These are phyloP conservation scores for Hymenoscyphus fraxineus DNA, from an alignment of 2,329 filamentous ascomycete genomes.

Conservation along the genomic window DNA sequence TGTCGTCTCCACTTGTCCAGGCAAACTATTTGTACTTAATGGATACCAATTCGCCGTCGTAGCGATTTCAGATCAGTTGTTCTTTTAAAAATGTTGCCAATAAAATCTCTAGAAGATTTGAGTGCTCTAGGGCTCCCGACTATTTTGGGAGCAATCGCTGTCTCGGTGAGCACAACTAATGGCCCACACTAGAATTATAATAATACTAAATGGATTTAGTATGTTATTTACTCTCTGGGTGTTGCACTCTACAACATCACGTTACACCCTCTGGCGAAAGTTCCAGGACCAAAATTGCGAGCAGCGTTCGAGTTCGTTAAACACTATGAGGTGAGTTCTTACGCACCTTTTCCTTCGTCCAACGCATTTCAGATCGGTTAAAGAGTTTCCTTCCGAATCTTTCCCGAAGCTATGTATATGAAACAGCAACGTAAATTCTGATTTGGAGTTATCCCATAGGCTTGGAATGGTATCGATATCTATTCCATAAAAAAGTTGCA, in stretches of 20 bases:
- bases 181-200: background rate
- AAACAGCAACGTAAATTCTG: no score
- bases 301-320: slow-evolving; percentile 4
- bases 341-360: no score
- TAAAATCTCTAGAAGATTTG: background rate
- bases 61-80: no score
- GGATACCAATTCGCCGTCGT: no score
- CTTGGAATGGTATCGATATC: background rate
- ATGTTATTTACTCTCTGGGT: background rate
- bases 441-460: no score
- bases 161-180: background rate
- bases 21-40: no score
- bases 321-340: background rate
- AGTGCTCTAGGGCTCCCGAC: background rate
- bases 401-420: no score
- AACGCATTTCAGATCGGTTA: no score
- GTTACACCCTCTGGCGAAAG: slow-evolving; percentile 34
- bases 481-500: slow-evolving; percentile 8
- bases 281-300: slow-evolving; percentile 30
- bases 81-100: background rate
- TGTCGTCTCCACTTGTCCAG: no score
- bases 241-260: slow-evolving; percentile 19
- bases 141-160: background rate
- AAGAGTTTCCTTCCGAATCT: no score
- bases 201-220: background rate